phyloP scores from a whole-genome alignment of 2,329 filamentous ascomycete species.

The Hypocrella siamensis region DNA sequence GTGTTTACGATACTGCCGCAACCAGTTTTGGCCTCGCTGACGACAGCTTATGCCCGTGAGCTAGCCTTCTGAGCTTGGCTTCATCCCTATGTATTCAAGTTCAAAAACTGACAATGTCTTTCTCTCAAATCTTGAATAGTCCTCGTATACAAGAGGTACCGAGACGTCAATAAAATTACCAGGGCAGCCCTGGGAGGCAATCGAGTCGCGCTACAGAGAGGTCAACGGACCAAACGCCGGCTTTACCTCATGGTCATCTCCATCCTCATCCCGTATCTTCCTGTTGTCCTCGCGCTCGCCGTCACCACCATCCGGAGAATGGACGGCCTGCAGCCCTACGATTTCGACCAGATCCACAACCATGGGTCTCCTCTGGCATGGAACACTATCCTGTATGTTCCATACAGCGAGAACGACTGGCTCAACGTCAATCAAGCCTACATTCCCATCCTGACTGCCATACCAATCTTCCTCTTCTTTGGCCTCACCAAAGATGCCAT shows the following conservation, averaged over 20 bases:
- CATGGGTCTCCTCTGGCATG: conserved; percentile 22
- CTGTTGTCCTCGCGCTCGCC: conserved; percentile 25
- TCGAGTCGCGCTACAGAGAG: conserved; percentile 23
- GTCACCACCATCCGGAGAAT: conserved; percentile 22
- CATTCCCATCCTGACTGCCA: conserved; percentile 28
- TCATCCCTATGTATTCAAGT: background rate
- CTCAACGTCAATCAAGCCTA: conserved; percentile 29
- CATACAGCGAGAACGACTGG: conserved; percentile 23
- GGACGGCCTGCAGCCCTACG: conserved; percentile 16
- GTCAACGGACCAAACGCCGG: conserved; percentile 31
- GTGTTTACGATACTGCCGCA: conserved; percentile 32
- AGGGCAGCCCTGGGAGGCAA: conserved; percentile 22
- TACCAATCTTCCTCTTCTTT: conserved; percentile 37
- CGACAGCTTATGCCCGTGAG: conserved; percentile 33
- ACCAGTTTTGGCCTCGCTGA: conserved; percentile 24
- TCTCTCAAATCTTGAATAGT: conserved; percentile 13
- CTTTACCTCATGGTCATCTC: conserved; percentile 39
- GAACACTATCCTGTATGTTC: conserved; percentile 29
- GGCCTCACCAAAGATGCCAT: conserved; percentile 38
- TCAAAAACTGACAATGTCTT: too few relatives aligned
- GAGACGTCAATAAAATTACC: conserved; percentile 25
- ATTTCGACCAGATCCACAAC: conserved; percentile 26
- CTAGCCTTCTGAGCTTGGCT: conserved; percentile 3
- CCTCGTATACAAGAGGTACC: conserved; percentile 32
- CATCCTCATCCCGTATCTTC: conserved; percentile 35